These are phyloP conservation scores for Chaetomidium leptoderma DNA, from an alignment of 495 filamentous ascomycete genomes.

Conservation along the genomic window DNA sequence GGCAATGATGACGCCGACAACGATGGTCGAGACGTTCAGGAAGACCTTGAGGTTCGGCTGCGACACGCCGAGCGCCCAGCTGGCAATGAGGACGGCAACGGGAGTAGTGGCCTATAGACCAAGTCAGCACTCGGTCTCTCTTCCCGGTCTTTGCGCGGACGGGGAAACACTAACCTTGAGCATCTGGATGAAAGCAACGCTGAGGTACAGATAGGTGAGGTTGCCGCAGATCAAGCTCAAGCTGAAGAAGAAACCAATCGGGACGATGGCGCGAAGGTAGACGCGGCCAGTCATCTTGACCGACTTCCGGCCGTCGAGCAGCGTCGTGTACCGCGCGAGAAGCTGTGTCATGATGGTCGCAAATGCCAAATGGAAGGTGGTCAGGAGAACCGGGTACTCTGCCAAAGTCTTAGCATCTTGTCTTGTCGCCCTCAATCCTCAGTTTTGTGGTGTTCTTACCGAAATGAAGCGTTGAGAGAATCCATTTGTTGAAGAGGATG, in stretches of 20 bases:
- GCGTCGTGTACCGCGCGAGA: constrained; percentile 74
- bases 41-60: constrained; percentile 74
- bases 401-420: constrained; percentile 30
- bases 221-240: constrained; percentile 93
- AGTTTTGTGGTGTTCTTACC: constrained; percentile 51
- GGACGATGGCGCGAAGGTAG: constrained; percentile 85
- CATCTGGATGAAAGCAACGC: constrained; percentile 97
- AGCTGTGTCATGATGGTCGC: constrained; percentile 88
- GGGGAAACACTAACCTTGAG: constrained; percentile 62
- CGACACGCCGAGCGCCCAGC: constrained; percentile 76
- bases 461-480: constrained; percentile 78
- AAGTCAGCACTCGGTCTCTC: constrained; percentile 24
- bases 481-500: constrained; percentile 99
- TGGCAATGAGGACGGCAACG: constrained; percentile 78
- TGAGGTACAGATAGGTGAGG: constrained; percentile 86
- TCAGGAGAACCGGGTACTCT: constrained; percentile 70
- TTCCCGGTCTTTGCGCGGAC: neutral
- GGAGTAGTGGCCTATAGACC: constrained; percentile 72
- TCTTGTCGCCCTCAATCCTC: neutral
- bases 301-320: constrained; percentile 83
- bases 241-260: constrained; percentile 90
- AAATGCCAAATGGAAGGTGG: constrained; percentile 88
- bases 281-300: constrained; percentile 93
- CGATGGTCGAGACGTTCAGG: constrained; percentile 81
- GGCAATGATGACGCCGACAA: constrained; percentile 83